A percentile compares a stretch with the other conserved stretches of the same genome.
phyloP scores from a whole-genome alignment of 352 stramenopile species.

The Pythium dissotocum region DNA sequence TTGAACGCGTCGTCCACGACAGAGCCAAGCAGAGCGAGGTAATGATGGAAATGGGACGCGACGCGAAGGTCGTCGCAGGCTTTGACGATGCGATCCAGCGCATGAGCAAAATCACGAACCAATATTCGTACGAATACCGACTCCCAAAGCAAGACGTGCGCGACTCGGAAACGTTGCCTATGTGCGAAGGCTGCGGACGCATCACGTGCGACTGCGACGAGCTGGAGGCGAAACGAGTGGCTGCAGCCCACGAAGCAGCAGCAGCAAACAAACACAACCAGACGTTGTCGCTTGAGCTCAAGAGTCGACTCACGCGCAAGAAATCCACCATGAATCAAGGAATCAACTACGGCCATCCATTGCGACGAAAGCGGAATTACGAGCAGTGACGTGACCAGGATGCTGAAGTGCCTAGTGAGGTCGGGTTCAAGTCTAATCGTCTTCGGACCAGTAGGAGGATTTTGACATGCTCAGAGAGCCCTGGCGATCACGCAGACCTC shows the following conservation, averaged over 20 bases:
- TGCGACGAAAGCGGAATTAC: conserved; percentile 32
- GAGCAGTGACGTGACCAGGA: background rate
- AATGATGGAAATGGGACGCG: conserved; percentile 44
- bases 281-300: conserved; percentile 6
- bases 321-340: conserved; percentile 3
- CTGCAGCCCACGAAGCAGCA: background rate
- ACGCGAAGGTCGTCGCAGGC: conserved; percentile 39
- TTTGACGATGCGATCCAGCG: conserved; percentile 54
- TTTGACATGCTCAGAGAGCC: too few relatives aligned
- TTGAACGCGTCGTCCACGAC: conserved; percentile 30
- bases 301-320: conserved; percentile 2
- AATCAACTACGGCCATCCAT: conserved; percentile 30
- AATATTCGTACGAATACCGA: conserved; percentile 61
- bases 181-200: conserved; percentile 50
- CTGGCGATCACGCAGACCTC: too few relatives aligned
- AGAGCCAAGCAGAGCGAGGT: conserved; percentile 46
- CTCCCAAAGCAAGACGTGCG: conserved; percentile 60
- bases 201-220: conserved; percentile 56
- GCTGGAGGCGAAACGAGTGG: conserved; percentile 7
- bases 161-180: conserved; percentile 35
- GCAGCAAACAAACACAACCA: background rate
- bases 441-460: too few relatives aligned
- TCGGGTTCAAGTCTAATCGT: too few relatives aligned
- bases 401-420: too few relatives aligned
- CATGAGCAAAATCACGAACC: conserved; percentile 53